Base-by-base conservation (phyloP, 73 alveolate species). In the Paramecium primaurelia region DNA sequence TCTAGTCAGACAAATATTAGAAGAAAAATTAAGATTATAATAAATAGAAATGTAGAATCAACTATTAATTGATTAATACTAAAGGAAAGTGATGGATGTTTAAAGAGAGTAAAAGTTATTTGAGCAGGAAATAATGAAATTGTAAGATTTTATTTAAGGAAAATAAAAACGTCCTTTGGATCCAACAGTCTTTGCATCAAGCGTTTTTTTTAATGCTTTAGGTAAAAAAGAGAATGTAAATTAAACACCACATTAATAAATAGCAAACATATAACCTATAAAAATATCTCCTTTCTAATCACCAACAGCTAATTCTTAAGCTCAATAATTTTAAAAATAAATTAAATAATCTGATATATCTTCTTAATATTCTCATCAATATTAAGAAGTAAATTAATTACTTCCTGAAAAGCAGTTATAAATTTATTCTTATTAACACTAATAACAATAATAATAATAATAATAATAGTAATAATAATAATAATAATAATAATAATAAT, bases 1-100 rank as follows among this genome's bases (percentile, higher is more conserved):
- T 22, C 25, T 49, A 4, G 91, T 80, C 8, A 40, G 58, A 80
- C 45, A 80, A 49, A 80, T 80, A 32, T 80, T 80, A 7, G 91
- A 80, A 80, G 91, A 80, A n/a, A 80, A 80, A 47, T 80, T 80
- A 28, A 80, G 91, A 45, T 26, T 80, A 10, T 9, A 80, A 80
- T 44, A 80, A 36, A 45, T 80, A 42, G 91, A 80, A 80, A 80
- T 80, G 91, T 22, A 80, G 58, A 80, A 80, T 80, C 45, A 80
- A 14, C 9, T 44, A 49, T 45, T 80, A 45, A 80, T 80, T 2
- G 91, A 80, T 80, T 47, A 80, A 22, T 80, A 80, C 49, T 44
- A n/a, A 49, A 40, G 91, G 20, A 80, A 80, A 49, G 91, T 80
- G 2, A 25, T 45, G 45, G 91, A 80, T 80, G 45, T 80, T 49